A percentile compares a stretch with the other conserved stretches of the same genome.
Evolutionary conservation across 306 rosid genomes (phyloP).

Genomic region (Lotus japonicus): DNA sequence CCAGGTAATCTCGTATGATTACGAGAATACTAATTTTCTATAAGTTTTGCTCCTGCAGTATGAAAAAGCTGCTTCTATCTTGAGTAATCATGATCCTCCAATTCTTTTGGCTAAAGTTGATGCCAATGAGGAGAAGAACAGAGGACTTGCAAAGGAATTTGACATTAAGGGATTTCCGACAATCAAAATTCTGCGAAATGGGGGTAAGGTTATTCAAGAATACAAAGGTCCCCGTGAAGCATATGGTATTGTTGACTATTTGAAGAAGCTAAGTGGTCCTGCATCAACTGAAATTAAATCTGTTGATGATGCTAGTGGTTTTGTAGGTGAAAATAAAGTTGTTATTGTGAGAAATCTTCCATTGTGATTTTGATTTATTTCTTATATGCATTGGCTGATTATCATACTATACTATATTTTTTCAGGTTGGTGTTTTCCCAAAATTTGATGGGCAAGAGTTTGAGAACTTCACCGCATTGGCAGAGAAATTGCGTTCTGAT

Average conservation of each 20-base stretch:
- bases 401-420: neutral
- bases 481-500: conserved; percentile 71
- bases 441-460: conserved; percentile 68
- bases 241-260: conserved; percentile 58
- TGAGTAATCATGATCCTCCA: conserved; percentile 62
- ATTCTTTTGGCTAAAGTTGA: conserved; percentile 65
- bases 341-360: conserved; percentile 41
- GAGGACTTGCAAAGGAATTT: conserved; percentile 37
- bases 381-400: neutral
- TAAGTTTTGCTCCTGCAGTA: conserved; percentile 35
- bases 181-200: conserved; percentile 63
- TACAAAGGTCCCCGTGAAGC: conserved; percentile 85
- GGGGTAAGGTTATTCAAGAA: conserved; percentile 61
- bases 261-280: conserved; percentile 78
- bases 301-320: conserved; percentile 42
- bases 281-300: conserved; percentile 56
- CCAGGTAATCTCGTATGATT: neutral
- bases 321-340: conserved; percentile 55
- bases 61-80: conserved; percentile 69
- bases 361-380: neutral
- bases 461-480: conserved; percentile 41
- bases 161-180: conserved; percentile 68
- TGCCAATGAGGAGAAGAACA: conserved; percentile 52
- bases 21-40: neutral
- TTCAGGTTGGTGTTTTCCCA: conserved; percentile 72